Base-by-base conservation (phyloP, 345 rosid genomes). In the Dovyalis caffra region DNA sequence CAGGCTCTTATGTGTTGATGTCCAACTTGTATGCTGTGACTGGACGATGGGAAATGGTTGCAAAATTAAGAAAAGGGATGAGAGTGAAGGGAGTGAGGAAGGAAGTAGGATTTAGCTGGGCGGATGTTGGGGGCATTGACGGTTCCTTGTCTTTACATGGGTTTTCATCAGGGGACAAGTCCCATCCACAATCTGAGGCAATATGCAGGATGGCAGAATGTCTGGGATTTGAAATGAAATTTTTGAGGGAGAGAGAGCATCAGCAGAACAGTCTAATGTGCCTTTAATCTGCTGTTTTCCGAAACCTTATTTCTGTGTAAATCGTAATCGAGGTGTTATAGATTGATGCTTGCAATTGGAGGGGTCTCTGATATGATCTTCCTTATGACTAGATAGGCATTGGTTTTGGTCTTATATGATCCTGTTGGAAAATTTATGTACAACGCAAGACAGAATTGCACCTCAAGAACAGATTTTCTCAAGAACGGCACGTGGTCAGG, bases 71-170 rank as follows among this genome's bases (percentile, higher is more conserved):
- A 79, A 92, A 63, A 81, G 75, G 77, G 71, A 94, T 92, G 97
- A 88, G 92, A 82, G 85, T 78, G 81, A 88, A 76, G 75, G 92
- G 93, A 68, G 93, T 94, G 40, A 91, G 75, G 88, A 94, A 94
- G 84, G 96, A 90, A 77, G 82, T 83, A 33, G 97, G 97, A 35
- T 83, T 81, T 73, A 94, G 98, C 79, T 87, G 97, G 97, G 92
- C 86, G 66, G 98, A 94, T 81, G 83, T 87, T 60, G 85, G 79
- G 74, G 85, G 86, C 57, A 38, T 16, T 61, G 83, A 85, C 60
- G 82, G 85, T 73, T 81, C 89, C 10, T 77, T 89, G 77, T 61
- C 77, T 66, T 83, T 83, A 75, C 87, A 88, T 40, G 86, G 88
- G 56, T 94, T 94, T 86, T 92, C 97, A 68, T 89, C 95, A 9